Conservation (phyloP, 352 stramenopile genomes). For the Vaucheria bursata region DNA sequence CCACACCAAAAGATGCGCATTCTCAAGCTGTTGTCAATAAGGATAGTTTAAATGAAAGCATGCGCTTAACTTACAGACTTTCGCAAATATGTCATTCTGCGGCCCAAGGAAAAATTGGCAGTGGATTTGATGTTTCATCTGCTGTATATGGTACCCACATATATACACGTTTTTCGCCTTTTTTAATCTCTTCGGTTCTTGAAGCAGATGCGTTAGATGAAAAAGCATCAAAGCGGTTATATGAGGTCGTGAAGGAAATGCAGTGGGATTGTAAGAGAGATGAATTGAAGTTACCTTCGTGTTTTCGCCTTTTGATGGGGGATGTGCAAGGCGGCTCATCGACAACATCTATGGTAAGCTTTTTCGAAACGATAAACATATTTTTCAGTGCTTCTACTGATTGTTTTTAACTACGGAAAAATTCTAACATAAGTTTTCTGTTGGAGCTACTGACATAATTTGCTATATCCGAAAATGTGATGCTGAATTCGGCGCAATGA, state of each 20-base stretch:
- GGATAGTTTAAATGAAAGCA: conserved; percentile 18
- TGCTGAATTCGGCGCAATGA: too few relatives aligned
- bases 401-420: too few relatives aligned
- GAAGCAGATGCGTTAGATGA: conserved; percentile 11
- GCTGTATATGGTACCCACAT: conserved; percentile 83
- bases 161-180: conserved; percentile 75
- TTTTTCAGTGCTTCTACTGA: too few relatives aligned
- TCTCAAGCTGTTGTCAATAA: background rate
- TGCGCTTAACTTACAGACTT: conserved; percentile 78
- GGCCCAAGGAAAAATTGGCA: conserved; percentile 90
- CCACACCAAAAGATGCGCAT: conserved; percentile 18
- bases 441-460: too few relatives aligned
- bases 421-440: too few relatives aligned
- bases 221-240: conserved; percentile 28
- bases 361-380: too few relatives aligned
- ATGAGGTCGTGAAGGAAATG: conserved; percentile 49
- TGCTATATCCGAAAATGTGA: too few relatives aligned
- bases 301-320: conserved; percentile 80
- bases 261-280: conserved; percentile 58
- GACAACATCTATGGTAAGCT: conserved; percentile 65
- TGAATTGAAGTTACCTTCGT: conserved; percentile 60
- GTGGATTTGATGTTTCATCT: conserved; percentile 88
- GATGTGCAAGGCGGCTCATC: conserved; percentile 86
- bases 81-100: conserved; percentile 86
- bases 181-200: conserved; percentile 13